phyloP scores from a whole-genome alignment of 257 asterid genomes.

The Schizonepeta tenuifolia region DNA sequence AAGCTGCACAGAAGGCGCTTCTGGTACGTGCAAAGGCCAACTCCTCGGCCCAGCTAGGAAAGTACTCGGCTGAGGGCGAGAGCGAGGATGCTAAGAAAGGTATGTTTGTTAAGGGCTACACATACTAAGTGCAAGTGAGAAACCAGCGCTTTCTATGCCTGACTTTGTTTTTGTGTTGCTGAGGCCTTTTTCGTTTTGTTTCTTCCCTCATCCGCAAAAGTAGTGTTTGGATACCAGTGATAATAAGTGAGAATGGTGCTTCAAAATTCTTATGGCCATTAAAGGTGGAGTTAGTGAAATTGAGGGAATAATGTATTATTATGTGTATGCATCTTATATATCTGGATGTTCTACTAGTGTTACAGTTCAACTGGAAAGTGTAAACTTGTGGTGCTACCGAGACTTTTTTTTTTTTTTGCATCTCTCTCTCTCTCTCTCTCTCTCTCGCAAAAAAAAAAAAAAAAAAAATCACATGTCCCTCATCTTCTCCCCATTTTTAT shows the following conservation, averaged over 20 bases:
- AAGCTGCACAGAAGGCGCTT: conserved; percentile 81
- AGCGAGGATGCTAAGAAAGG: conserved; percentile 89
- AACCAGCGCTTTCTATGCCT: not conserved
- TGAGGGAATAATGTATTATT: conserved; percentile 11
- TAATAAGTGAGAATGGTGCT: conserved; percentile 15
- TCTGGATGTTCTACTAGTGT: not conserved
- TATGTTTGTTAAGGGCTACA: conserved; percentile 92
- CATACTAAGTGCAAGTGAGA: conserved; percentile 50
- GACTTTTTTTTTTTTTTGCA: not conserved
- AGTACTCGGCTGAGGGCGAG: conserved; percentile 82
- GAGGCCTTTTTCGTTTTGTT: not conserved
- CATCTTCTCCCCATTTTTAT: too few species aligned
- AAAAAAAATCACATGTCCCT: too few species aligned
- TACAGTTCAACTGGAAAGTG: not conserved
- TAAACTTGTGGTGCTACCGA: not conserved
- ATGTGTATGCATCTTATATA: not conserved
- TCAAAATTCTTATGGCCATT: not conserved
- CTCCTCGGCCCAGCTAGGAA: conserved; percentile 88
- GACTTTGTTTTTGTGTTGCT: not conserved
- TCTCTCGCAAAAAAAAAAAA: too few species aligned
- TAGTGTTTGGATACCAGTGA: conserved; percentile 9
- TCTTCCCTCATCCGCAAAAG: not conserved
- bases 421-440: not conserved
- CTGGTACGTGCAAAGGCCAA: conserved; percentile 90
- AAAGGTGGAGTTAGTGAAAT: conserved; percentile 16